Evolutionary conservation across 2,329 filamentous ascomycete species (phyloP), one percentile per base, ranked within the genome.

Genomic region (Colletotrichum tabaci): DNA sequence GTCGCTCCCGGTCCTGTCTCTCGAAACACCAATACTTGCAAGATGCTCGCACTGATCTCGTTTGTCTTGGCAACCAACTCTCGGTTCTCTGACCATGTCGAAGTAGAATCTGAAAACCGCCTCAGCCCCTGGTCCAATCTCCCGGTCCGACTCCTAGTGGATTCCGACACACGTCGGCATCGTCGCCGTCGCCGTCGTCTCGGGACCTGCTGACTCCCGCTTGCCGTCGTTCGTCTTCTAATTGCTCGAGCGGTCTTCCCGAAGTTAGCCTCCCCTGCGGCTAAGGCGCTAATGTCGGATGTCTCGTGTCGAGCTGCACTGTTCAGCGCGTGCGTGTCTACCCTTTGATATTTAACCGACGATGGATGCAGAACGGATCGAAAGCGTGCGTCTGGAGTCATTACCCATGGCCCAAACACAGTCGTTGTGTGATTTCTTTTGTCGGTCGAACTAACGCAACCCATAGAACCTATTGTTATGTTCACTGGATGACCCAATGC

Each of bases 21-120:
- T 23, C 49, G 61, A 63, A 42, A 63, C 49, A 46, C 46, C 38
- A 16, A 38, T 35, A 52, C 30, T 42, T 52, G 10, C 40, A 55
- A 63, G 23, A 6, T 40, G 23, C 40, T 65, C 62, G 62, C 62
- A 65, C 40, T 56, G 50, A 47, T 57, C 52, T 50, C 42, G 8
- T 47, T 47, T 26, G 38, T 35, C 62, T 44, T 57, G 62, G 52
- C 49, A 65, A 56, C 40, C 40, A 35, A 15, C n/a, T 38, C 23
- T 55, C n/a, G 23, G 9, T 4, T 15, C 38, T 13, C 23, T 10
- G 38, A n/a, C 13, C 46, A 30, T 6, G 40, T 35, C 15, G 52
- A n/a, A 18, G 40, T 35, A 13, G 52, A n/a, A 23, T 49, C 9
- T n/a, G 40, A 26, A 57, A 35, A 38, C 12, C 42, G 18, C n/a